These are phyloP conservation scores for Boletus albobrunnescens DNA, from an alignment of 1,284 basidiomycete species.

Conservation along the genomic window DNA sequence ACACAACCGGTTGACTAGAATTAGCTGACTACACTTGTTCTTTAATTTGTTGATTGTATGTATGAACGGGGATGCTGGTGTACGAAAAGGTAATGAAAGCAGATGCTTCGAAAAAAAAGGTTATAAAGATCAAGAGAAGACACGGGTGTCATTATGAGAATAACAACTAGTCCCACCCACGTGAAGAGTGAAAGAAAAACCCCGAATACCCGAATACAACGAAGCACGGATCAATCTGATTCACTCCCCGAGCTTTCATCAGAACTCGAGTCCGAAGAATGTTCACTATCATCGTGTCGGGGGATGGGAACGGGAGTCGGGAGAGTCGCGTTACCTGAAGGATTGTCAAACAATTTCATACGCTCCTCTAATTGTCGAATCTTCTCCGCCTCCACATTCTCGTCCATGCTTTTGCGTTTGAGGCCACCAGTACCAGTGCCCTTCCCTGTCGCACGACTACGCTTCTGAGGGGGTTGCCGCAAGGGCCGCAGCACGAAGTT, in stretches of 20 bases:
- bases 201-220: conserved; percentile 10
- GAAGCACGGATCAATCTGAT: conserved; percentile 54
- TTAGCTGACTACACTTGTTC: conserved; percentile 34
- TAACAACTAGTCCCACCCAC: conserved; percentile 22
- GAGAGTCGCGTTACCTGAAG: conserved; percentile 36
- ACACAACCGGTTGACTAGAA: conserved; percentile 30
- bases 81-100: conserved; percentile 24
- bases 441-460: conserved; percentile 61
- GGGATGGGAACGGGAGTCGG: conserved; percentile 34
- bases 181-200: conserved; percentile 11
- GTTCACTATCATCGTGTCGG: conserved; percentile 57
- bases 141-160: conserved; percentile 25
- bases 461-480: conserved; percentile 56
- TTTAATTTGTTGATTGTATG: conserved; percentile 39
- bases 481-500: conserved; percentile 85
- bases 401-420: conserved; percentile 89
- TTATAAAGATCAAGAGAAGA: conserved; percentile 37
- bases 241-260: conserved; percentile 79
- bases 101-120: conserved; percentile 28
- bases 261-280: conserved; percentile 73
- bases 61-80: conserved; percentile 35
- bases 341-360: conserved; percentile 70
- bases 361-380: conserved; percentile 83
- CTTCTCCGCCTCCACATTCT: conserved; percentile 84
- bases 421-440: conserved; percentile 81